These are phyloP conservation scores for Leersia perrieri DNA, from an alignment of 176 grass and related monocot species.

Conservation along the genomic window DNA sequence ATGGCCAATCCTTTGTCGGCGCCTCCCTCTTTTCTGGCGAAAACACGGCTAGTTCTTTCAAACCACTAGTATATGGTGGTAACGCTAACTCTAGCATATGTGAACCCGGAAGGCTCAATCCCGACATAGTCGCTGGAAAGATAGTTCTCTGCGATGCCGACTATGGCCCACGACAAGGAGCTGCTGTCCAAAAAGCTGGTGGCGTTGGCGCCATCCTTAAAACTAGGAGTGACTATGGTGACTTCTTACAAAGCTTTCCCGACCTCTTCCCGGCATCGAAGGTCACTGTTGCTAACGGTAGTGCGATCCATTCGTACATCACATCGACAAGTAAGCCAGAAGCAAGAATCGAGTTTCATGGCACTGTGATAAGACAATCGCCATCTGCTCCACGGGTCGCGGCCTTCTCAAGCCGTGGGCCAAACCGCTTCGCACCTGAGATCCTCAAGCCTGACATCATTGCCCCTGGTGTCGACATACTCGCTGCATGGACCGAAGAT, in stretches of 20 bases:
- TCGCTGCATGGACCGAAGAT: conserved; percentile 45
- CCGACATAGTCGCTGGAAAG: conserved; percentile 35
- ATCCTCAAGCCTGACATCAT: conserved; percentile 58
- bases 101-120: not conserved
- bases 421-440: conserved; percentile 29
- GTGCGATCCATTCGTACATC: conserved; percentile 38
- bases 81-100: no score
- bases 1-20: conserved; percentile 18
- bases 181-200: conserved; percentile 32
- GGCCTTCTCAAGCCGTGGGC: conserved; percentile 47
- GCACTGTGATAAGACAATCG: conserved; percentile 38
- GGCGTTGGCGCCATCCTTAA: conserved; percentile 32
- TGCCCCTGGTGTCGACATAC: conserved; percentile 46
- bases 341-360: conserved; percentile 41
- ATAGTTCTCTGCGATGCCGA: conserved; percentile 47
- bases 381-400: conserved; percentile 42
- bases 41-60: no score
- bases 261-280: conserved; percentile 47
- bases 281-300: conserved; percentile 23
- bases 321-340: conserved; percentile 1
- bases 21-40: not conserved
- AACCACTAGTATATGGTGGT: no score
- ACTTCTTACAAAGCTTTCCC: conserved; percentile 25
- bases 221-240: conserved; percentile 7
- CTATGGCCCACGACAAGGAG: conserved; percentile 23